phyloP scores from a whole-genome alignment of 257 asterid genomes.

The Sherardia arvensis region DNA sequence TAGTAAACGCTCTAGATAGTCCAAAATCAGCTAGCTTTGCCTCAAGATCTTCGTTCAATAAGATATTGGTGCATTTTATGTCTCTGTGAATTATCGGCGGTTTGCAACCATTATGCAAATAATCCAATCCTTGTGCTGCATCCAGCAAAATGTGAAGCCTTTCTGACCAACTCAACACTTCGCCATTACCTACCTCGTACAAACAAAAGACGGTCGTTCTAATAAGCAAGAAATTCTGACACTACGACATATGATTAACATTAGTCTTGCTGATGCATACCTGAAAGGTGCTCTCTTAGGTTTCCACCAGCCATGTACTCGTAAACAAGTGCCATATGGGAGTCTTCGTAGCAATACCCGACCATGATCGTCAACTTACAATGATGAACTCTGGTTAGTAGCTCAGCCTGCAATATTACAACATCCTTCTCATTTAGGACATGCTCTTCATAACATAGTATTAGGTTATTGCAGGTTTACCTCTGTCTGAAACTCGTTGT shows the following conservation, averaged over 20 bases:
- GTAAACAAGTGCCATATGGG: constrained; percentile 29
- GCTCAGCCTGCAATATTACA: constrained; percentile 30
- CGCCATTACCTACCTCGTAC: constrained; percentile 7
- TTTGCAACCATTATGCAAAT: constrained; percentile 36
- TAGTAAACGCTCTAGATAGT: constrained; percentile 25
- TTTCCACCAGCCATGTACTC: constrained; percentile 39
- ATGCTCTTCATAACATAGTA: too few relatives aligned
- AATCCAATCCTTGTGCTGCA: constrained; percentile 42
- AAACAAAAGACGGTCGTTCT: neutral
- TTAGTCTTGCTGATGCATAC: constrained; percentile 3
- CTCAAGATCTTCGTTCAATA: constrained; percentile 16
- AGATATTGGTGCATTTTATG: constrained; percentile 30
- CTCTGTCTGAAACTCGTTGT: constrained; percentile 8
- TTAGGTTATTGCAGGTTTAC: too few relatives aligned
- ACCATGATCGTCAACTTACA: constrained; percentile 24
- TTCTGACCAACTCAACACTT: constrained; percentile 29
- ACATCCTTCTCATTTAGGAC: too few relatives aligned
- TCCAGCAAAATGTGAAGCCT: constrained; percentile 29
- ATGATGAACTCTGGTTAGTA: constrained; percentile 37
- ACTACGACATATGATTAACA: too few relatives aligned
- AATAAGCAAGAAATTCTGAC: neutral
- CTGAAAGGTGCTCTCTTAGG: constrained; percentile 25
- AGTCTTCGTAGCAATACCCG: constrained; percentile 35
- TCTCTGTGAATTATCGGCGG: constrained; percentile 40
- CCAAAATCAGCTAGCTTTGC: constrained; percentile 41